Evolutionary conservation across 257 asterid genomes (phyloP).

Genomic region (Avicennia marina): DNA sequence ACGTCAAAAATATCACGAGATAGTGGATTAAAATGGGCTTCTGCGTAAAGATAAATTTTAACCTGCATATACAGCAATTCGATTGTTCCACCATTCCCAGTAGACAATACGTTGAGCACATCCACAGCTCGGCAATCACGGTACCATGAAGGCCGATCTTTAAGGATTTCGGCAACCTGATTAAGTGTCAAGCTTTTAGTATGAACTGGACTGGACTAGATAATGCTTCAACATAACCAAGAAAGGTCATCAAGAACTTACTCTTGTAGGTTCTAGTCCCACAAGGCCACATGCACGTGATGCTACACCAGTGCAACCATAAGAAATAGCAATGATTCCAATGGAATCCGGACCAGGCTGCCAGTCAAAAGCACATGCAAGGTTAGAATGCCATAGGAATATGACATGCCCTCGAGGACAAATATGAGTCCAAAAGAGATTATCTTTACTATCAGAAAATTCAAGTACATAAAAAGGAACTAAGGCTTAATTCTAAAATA

Average conservation of each 20-base stretch:
- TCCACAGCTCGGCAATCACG: constrained; percentile 95
- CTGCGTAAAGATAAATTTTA: not conserved
- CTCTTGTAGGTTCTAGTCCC: constrained; percentile 92
- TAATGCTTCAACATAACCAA: not conserved
- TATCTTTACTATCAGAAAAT: not conserved
- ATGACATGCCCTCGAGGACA: too few relatives aligned
- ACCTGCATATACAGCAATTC: constrained; percentile 99
- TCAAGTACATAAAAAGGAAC: too few relatives aligned
- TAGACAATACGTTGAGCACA: constrained; percentile 78
- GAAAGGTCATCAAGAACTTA: constrained; percentile 26
- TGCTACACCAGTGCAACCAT: constrained; percentile 99
- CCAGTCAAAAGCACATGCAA: constrained; percentile 4
- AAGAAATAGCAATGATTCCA: constrained; percentile 99
- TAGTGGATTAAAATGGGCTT: not conserved
- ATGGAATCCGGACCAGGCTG: constrained; percentile 99
- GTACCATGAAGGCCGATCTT: constrained; percentile 93
- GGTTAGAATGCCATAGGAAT: not conserved
- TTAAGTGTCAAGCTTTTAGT: not conserved
- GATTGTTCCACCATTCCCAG: constrained; percentile 92
- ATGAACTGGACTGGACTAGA: not conserved
- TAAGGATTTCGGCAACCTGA: constrained; percentile 94
- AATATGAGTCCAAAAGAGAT: too few relatives aligned
- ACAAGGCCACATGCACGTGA: constrained; percentile 99
- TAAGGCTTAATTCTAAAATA: too few relatives aligned
- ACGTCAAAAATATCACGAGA: not conserved